phyloP scores from a whole-genome alignment of 2,329 filamentous ascomycete genomes.

The Coniella lustricola region DNA sequence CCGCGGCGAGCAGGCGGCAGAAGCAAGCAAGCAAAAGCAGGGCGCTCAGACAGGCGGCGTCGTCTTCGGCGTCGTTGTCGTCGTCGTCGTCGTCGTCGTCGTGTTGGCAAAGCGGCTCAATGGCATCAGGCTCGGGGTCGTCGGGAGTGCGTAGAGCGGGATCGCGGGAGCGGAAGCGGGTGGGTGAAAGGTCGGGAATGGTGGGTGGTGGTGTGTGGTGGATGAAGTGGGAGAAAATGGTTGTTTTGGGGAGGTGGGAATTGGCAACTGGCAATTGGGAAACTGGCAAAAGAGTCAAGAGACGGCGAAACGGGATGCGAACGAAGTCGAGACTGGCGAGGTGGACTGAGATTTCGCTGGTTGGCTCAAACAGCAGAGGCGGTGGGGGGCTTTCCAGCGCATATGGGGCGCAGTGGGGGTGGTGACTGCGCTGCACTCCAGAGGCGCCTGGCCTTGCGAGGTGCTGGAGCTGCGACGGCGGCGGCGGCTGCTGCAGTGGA shows the following conservation, averaged over 20 bases:
- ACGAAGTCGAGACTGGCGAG: slow-evolving; percentile 8
- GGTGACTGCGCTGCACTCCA: background rate
- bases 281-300: too few species aligned
- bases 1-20: too few species aligned
- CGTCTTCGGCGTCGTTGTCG: too few species aligned
- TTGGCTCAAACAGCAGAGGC: slow-evolving; percentile 4
- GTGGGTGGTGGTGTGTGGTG: background rate
- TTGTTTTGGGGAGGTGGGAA: slow-evolving; percentile 1
- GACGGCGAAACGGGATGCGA: slow-evolving; percentile 9
- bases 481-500: too few species aligned
- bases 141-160: background rate
- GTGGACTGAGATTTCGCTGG: slow-evolving; percentile 14
- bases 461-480: too few species aligned
- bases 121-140: background rate
- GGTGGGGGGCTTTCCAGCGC: too few species aligned
- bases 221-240: background rate
- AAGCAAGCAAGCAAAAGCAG: background rate
- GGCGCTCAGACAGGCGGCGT: background rate
- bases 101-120: background rate
- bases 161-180: background rate
- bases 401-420: background rate
- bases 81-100: too few species aligned
- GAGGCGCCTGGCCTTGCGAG: background rate
- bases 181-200: background rate
- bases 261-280: too few species aligned